Percentiles rank a stretch among this genome's conserved stretches.
Evolutionary conservation across 1,284 basidiomycete genomes (phyloP).

Genomic region (Apiotrichum brassicae): DNA sequence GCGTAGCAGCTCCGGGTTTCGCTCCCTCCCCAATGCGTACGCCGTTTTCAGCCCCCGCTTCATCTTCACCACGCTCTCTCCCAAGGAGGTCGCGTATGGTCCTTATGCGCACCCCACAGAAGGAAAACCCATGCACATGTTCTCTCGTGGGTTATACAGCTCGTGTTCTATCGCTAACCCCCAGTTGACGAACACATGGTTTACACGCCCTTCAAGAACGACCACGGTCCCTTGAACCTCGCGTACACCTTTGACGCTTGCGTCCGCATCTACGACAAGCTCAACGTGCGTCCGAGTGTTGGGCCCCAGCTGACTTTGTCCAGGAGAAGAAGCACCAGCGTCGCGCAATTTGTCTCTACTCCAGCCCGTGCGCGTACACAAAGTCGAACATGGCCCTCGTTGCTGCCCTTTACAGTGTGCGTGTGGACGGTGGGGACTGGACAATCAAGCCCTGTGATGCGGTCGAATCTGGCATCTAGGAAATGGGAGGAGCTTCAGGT

Average conservation of each 20-base stretch:
- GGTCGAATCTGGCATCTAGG: too few relatives aligned
- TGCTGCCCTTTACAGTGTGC: constrained; percentile 68
- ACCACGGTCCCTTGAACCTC: constrained; percentile 90
- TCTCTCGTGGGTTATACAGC: constrained; percentile 49
- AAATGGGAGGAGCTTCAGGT: too few relatives aligned
- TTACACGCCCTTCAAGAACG: constrained; percentile 90
- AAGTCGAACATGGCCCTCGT: constrained; percentile 93
- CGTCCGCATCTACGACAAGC: constrained; percentile 79
- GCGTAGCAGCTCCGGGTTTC: constrained; percentile 5
- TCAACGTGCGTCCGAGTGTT: constrained; percentile 57
- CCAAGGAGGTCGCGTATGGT: constrained; percentile 20
- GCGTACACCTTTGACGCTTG: constrained; percentile 92
- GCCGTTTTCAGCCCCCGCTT: constrained; percentile 35
- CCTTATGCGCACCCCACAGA: constrained; percentile 33
- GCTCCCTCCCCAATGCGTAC: constrained; percentile 29
- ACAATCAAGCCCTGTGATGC: too few relatives aligned
- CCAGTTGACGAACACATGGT: constrained; percentile 68
- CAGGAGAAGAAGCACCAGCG: constrained; percentile 58
- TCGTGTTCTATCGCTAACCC: constrained; percentile 47
- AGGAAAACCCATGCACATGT: constrained; percentile 26
- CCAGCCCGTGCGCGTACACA: constrained; percentile 70
- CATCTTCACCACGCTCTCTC: constrained; percentile 39
- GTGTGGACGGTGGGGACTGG: too few relatives aligned
- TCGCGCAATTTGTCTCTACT: constrained; percentile 70
- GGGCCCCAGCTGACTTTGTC: constrained; percentile 10